Percentiles rank a stretch among this genome's conserved stretches.
phyloP scores from a whole-genome alignment of 805 yeast species.

The Candida quercuum region DNA sequence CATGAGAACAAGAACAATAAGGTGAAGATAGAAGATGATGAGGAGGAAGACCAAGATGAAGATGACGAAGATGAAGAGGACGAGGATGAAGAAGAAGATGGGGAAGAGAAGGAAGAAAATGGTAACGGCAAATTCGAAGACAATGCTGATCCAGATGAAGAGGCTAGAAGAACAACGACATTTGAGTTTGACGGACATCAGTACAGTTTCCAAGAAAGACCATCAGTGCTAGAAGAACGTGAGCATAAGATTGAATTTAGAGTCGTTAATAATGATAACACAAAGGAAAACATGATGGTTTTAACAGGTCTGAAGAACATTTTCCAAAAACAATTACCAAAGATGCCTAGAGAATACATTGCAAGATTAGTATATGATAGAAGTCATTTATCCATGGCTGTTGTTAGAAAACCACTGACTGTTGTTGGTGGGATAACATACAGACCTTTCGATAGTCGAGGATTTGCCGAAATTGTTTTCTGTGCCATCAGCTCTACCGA shows the following conservation, averaged over 20 bases:
- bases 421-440: constrained; percentile 98
- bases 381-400: constrained; percentile 93
- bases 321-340: constrained; percentile 95
- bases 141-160: constrained; percentile 28
- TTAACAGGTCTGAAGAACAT: constrained; percentile 93
- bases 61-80: constrained; percentile 20
- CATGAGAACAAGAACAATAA: constrained; percentile 16
- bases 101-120: constrained; percentile 22
- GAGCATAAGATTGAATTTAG: constrained; percentile 92
- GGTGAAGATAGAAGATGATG: constrained; percentile 14
- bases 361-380: constrained; percentile 92
- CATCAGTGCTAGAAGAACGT: constrained; percentile 89
- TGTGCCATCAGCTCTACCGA: constrained; percentile 97
- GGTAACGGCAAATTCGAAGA: constrained; percentile 18
- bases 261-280: constrained; percentile 93
- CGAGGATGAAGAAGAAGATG: constrained; percentile 16
- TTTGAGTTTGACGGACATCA: constrained; percentile 62
- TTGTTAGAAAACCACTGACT: constrained; percentile 85
- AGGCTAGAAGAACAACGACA: constrained; percentile 32
- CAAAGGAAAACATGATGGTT: constrained; percentile 82
- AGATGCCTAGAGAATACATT: constrained; percentile 97
- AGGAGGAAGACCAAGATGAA: constrained; percentile 23
- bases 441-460: constrained; percentile 84
- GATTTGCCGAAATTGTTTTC: constrained; percentile 96
- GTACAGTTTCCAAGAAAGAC: constrained; percentile 84